A percentile compares a stretch with the other conserved stretches of the same genome.
Evolutionary conservation across 2,329 filamentous ascomycete genomes (phyloP).

Genomic region (Penicillium glabrum): DNA sequence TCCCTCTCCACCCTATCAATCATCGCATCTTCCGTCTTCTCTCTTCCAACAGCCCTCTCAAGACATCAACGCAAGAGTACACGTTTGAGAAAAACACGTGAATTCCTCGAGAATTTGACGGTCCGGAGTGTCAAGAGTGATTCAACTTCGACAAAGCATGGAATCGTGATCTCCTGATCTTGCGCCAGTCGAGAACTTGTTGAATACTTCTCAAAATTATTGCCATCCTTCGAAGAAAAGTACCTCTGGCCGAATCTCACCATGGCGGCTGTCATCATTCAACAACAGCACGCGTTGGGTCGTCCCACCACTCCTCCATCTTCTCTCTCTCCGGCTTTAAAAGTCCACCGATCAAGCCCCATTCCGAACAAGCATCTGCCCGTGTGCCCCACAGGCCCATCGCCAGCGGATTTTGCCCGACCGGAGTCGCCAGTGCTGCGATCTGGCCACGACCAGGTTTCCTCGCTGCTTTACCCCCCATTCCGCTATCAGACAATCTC

Average conservation of each 20-base stretch:
- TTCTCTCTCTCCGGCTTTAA: constrained; percentile 50
- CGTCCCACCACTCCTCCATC: constrained; percentile 52
- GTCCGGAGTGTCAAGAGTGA: neutral
- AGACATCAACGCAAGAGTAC: neutral
- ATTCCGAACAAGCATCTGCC: constrained; percentile 89
- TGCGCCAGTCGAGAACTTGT: constrained; percentile 7
- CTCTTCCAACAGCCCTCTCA: neutral
- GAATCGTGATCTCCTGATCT: neutral
- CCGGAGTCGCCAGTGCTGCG: constrained; percentile 62
- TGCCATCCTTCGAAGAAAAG: neutral
- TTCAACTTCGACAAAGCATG: constrained; percentile 14
- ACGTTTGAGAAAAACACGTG: neutral
- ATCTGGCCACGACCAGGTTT: constrained; percentile 55
- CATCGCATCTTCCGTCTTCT: neutral
- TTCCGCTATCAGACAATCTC: constrained; percentile 55
- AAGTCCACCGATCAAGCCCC: constrained; percentile 60
- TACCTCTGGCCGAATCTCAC: neutral
- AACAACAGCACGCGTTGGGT: constrained; percentile 46
- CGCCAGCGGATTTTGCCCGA: constrained; percentile 56
- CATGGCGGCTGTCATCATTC: constrained; percentile 51
- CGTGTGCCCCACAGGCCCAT: constrained; percentile 80
- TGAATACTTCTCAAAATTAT: neutral
- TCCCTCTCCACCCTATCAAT: constrained; percentile 1
- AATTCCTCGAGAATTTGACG: neutral
- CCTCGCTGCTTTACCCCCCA: constrained; percentile 75